A percentile compares a stretch with the other conserved stretches of the same genome.
Conservation (phyloP, 805 yeast genomes). For the Nakazawaea wyomingensis region DNA sequence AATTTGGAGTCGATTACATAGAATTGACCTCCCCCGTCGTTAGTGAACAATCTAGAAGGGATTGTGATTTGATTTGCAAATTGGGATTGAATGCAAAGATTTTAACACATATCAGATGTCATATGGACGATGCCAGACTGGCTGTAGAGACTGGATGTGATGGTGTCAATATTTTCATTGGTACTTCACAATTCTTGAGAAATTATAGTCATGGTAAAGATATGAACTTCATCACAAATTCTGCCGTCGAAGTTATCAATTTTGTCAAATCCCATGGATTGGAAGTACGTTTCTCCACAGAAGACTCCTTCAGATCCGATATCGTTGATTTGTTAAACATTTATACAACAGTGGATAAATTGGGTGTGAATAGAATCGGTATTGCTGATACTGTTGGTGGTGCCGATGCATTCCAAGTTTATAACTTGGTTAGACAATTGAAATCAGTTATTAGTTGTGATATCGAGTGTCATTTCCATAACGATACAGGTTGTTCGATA, state of each 20-base stretch:
- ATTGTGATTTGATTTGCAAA: slow-evolving; percentile 56
- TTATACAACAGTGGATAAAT: slow-evolving; percentile 55
- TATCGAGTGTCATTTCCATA: slow-evolving; percentile 58
- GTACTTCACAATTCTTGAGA: slow-evolving; percentile 53
- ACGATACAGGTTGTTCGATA: slow-evolving; percentile 60
- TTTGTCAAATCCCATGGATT: slow-evolving; percentile 56
- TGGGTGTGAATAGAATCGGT: slow-evolving; percentile 59
- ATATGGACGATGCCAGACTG: slow-evolving; percentile 55
- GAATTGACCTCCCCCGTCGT: slow-evolving; percentile 59
- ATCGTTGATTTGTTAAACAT: slow-evolving; percentile 54
- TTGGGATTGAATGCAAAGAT: slow-evolving; percentile 54
- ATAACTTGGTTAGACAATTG: slow-evolving; percentile 52
- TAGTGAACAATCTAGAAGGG: slow-evolving; percentile 50
- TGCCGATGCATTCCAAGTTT: slow-evolving; percentile 60
- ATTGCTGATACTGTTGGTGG: slow-evolving; percentile 63
- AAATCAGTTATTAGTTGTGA: slow-evolving; percentile 54
- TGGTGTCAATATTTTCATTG: slow-evolving; percentile 58
- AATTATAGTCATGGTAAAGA: slow-evolving; percentile 56
- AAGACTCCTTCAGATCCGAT: slow-evolving; percentile 57
- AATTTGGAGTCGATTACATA: slow-evolving; percentile 56
- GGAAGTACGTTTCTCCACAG: slow-evolving; percentile 54
- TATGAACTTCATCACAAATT: slow-evolving; percentile 52
- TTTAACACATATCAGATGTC: slow-evolving; percentile 56
- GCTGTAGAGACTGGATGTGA: slow-evolving; percentile 62
- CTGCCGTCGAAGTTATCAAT: slow-evolving; percentile 55